Evolutionary conservation across 2,329 filamentous ascomycete species (phyloP).

Genomic region (Cercospora nicotianae): DNA sequence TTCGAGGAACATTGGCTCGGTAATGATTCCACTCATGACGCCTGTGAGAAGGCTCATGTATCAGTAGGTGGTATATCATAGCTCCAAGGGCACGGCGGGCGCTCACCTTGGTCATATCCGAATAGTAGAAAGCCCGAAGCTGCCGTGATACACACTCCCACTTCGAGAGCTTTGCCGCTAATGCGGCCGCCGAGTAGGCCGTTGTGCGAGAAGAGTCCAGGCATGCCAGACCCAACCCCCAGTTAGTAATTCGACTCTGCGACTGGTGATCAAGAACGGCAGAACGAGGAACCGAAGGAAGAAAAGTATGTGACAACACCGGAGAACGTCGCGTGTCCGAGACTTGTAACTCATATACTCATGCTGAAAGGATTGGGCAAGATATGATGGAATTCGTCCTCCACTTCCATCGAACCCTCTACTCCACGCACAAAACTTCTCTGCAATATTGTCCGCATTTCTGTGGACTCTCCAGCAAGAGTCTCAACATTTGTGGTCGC

Average conservation of each 20-base stretch:
- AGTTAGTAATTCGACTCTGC: background rate
- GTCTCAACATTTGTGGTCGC: background rate
- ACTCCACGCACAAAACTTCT: conserved; percentile 8
- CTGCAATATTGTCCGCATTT: conserved; percentile 4
- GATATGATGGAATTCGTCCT: conserved; percentile 1
- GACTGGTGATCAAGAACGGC: background rate
- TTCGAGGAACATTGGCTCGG: conserved; percentile 42
- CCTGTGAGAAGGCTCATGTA: conserved; percentile 29
- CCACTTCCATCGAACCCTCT: background rate
- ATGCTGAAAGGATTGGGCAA: background rate
- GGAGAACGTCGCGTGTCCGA: background rate
- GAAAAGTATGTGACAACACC: background rate
- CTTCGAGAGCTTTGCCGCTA: conserved; percentile 20
- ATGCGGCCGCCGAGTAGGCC: conserved; percentile 23
- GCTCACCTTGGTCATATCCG: conserved; percentile 30
- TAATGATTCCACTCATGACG: conserved; percentile 47
- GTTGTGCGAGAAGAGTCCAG: conserved; percentile 22
- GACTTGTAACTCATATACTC: background rate
- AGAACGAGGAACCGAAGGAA: background rate
- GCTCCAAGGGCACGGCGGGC: too few relatives aligned
- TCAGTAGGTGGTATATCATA: too few relatives aligned
- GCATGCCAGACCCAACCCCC: background rate
- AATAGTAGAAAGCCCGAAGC: conserved; percentile 23
- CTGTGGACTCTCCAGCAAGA: conserved; percentile 5
- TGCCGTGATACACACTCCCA: conserved; percentile 22